Conservation (phyloP, 2,329 filamentous ascomycete species). For the Aureobasidium sp. region DNA sequence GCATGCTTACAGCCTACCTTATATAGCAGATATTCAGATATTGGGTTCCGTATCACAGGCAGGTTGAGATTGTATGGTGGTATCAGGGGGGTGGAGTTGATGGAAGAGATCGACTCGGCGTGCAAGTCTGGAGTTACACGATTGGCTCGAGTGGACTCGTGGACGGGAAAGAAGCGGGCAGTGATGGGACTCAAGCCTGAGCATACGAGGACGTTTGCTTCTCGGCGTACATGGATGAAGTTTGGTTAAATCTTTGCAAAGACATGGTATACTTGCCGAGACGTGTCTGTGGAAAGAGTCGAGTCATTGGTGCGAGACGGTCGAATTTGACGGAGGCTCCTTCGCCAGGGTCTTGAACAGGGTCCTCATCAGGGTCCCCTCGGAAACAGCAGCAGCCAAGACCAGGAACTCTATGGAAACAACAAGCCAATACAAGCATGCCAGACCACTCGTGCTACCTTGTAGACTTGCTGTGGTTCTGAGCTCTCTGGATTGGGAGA, state of each 20-base stretch:
- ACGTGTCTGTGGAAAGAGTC: background rate
- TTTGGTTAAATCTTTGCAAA: background rate
- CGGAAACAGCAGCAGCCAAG: slow-evolving; percentile 20
- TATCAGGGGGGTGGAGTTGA: background rate
- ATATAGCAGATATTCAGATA: background rate
- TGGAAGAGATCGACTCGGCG: background rate
- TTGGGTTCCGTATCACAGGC: background rate
- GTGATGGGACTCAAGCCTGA: background rate
- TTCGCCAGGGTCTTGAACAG: too few relatives aligned
- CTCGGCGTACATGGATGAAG: background rate
- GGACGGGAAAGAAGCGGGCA: background rate
- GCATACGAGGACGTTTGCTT: background rate
- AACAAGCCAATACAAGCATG: background rate
- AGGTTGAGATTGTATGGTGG: background rate
- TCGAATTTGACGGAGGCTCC: background rate
- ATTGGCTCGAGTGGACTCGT: slow-evolving; percentile 7
- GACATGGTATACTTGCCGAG: background rate
- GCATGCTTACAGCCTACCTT: background rate
- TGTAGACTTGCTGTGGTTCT: background rate
- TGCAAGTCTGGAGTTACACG: slow-evolving; percentile 2
- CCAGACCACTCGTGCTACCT: background rate
- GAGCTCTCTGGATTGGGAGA: too few relatives aligned
- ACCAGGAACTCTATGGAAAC: slow-evolving; percentile 5
- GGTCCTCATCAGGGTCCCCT: slow-evolving; percentile 7
- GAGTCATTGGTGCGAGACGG: background rate